phyloP scores from a whole-genome alignment of 2,329 filamentous ascomycete species.

The Stachybotrys echinatus region DNA sequence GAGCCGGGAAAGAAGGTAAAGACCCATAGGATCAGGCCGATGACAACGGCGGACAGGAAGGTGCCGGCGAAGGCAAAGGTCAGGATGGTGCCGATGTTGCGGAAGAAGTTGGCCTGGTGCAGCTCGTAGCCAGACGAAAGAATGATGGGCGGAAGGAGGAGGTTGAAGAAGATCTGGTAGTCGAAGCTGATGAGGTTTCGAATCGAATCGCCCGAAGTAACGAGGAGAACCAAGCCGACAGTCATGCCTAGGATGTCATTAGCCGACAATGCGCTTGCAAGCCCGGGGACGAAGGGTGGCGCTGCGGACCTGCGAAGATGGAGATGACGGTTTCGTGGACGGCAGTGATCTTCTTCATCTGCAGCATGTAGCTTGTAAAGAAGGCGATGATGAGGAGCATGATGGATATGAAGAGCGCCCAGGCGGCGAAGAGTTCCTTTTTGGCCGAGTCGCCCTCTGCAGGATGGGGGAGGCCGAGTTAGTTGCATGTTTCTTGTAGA shows the following conservation, averaged over 20 bases:
- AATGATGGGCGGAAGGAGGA: conserved; percentile 97
- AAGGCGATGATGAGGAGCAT: conserved; percentile 89
- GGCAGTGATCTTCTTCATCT: conserved; percentile 94
- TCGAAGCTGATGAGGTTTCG: conserved; percentile 92
- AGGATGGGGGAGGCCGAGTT: conserved; percentile 13
- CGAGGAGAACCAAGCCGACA: conserved; percentile 80
- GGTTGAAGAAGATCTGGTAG: conserved; percentile 99
- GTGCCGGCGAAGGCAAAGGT: conserved; percentile 97
- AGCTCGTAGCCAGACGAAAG: conserved; percentile 94
- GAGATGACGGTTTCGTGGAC: conserved; percentile 98
- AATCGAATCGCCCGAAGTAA: conserved; percentile 77
- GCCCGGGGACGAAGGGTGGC: background rate
- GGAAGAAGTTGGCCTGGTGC: conserved; percentile 98
- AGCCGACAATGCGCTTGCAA: conserved; percentile 5
- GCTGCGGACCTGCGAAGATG: conserved; percentile 84
- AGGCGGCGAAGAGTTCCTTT: conserved; percentile 93
- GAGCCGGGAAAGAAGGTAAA: conserved; percentile 85
- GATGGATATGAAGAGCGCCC: conserved; percentile 96
- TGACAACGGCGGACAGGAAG: conserved; percentile 93
- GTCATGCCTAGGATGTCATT: conserved; percentile 69
- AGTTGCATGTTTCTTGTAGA: too few relatives aligned
- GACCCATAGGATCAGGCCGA: conserved; percentile 81
- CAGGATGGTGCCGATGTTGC: conserved; percentile 93
- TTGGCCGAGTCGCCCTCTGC: conserved; percentile 74
- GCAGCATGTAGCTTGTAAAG: conserved; percentile 94